Percentiles rank a stretch among this genome's conserved stretches.
phyloP scores from a whole-genome alignment of 495 filamentous ascomycete species.

The Xylaria venustula region DNA sequence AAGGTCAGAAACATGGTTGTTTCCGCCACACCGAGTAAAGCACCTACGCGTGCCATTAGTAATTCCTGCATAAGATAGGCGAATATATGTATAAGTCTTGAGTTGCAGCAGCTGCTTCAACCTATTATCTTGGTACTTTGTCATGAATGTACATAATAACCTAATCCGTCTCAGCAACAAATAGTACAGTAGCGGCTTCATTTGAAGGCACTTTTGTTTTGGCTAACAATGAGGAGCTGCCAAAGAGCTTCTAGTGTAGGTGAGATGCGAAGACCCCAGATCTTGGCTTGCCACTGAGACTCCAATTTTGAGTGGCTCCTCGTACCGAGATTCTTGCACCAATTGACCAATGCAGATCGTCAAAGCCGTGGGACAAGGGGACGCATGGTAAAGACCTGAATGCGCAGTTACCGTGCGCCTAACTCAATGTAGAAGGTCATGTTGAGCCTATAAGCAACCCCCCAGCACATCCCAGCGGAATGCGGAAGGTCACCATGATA shows the following conservation, averaged over 20 bases:
- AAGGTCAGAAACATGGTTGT: no score
- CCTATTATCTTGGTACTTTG: no score
- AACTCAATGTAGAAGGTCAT: conserved; percentile 13
- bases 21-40: no score
- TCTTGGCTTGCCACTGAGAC: conserved; percentile 12
- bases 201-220: no score
- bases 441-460: conserved; percentile 5
- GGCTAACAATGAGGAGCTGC: not conserved
- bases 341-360: conserved; percentile 4
- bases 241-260: not conserved
- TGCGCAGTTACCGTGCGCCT: not conserved
- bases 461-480: conserved; percentile 6
- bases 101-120: no score
- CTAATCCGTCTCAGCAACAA: no score
- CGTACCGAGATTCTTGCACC: not conserved
- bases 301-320: conserved; percentile 6
- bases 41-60: no score
- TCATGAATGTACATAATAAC: no score
- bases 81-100: no score
- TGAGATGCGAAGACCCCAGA: not conserved
- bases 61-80: no score
- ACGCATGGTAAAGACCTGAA: not conserved
- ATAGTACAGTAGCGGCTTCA: no score
- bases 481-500: conserved; percentile 7
- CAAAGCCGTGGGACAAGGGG: not conserved